phyloP scores from a whole-genome alignment of 106 monocot species.

The Dioscorea zingiberensis region DNA sequence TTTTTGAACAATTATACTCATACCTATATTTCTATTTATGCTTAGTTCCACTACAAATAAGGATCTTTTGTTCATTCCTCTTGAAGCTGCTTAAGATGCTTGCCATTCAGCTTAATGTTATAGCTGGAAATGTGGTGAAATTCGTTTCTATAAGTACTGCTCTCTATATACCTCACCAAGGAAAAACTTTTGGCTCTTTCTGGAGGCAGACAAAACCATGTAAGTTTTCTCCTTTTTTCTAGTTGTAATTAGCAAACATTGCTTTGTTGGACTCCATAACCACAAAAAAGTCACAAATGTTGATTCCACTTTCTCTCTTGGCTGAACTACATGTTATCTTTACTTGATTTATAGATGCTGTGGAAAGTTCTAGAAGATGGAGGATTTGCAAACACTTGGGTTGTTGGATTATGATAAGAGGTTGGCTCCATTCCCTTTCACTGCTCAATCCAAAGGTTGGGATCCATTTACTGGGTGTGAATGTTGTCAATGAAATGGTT shows the following conservation, averaged over 20 bases:
- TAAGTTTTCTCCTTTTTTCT: constrained; percentile 22
- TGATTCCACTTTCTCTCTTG: neutral
- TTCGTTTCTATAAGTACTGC: constrained; percentile 87
- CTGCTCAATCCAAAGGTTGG: constrained; percentile 95
- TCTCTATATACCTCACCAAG: constrained; percentile 83
- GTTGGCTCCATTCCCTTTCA: constrained; percentile 73
- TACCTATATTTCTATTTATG: too few relatives aligned
- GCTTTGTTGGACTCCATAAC: too few relatives aligned
- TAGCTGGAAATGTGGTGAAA: neutral
- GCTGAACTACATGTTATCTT: neutral
- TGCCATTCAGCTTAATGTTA: too few relatives aligned
- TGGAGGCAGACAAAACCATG: constrained; percentile 79
- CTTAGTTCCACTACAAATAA: too few relatives aligned
- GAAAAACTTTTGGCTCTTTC: constrained; percentile 70
- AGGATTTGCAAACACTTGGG: constrained; percentile 87
- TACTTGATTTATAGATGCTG: constrained; percentile 53
- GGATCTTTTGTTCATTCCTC: too few relatives aligned
- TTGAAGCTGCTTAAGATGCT: too few relatives aligned
- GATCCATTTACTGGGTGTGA: constrained; percentile 77
- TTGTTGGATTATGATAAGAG: constrained; percentile 85
- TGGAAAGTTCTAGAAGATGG: constrained; percentile 92
- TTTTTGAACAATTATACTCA: neutral
- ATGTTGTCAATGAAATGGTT: neutral
- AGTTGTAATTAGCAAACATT: too few relatives aligned
- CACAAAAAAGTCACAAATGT: too few relatives aligned